Conservation (phyloP, 139 green algal species). For the Limnomonas spitsbergensis region DNA sequence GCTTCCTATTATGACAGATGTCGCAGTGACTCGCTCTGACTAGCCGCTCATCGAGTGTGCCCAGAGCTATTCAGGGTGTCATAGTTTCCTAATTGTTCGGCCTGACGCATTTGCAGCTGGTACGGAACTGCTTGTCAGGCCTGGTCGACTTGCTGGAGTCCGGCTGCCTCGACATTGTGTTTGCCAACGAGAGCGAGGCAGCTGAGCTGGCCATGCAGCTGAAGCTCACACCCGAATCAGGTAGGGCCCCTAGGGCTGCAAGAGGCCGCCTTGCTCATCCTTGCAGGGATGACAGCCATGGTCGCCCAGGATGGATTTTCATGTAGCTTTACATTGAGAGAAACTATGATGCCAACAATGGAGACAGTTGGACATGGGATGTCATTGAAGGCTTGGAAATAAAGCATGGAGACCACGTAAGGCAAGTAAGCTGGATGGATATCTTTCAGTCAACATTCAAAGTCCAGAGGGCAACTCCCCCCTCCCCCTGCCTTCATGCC, state of each 20-base stretch:
- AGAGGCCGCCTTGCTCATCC: neutral
- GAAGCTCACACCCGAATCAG: neutral
- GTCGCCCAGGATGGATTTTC: neutral
- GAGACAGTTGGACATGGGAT: no score
- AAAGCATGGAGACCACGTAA: no score
- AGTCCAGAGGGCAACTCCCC: neutral
- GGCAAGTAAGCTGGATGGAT: neutral
- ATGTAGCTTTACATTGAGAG: neutral
- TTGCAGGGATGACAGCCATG: neutral
- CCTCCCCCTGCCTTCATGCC: neutral
- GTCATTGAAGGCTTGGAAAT: no score
- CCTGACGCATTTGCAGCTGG: no score
- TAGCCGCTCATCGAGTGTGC: no score
- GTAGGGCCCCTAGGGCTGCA: neutral
- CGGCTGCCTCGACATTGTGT: slow-evolving; percentile 73
- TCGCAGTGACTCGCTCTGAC: no score
- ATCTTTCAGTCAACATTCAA: neutral
- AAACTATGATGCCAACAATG: no score
- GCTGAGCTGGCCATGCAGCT: slow-evolving; percentile 45
- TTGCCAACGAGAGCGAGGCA: slow-evolving; percentile 84
- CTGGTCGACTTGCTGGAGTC: slow-evolving; percentile 46
- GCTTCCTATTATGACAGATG: no score
- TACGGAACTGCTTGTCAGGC: slow-evolving; percentile 42
- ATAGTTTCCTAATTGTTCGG: no score
- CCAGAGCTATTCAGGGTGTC: no score